Conservation (phyloP, 225 moss, liverwort and hornwort species). For the Sphagnum tenellum region DNA sequence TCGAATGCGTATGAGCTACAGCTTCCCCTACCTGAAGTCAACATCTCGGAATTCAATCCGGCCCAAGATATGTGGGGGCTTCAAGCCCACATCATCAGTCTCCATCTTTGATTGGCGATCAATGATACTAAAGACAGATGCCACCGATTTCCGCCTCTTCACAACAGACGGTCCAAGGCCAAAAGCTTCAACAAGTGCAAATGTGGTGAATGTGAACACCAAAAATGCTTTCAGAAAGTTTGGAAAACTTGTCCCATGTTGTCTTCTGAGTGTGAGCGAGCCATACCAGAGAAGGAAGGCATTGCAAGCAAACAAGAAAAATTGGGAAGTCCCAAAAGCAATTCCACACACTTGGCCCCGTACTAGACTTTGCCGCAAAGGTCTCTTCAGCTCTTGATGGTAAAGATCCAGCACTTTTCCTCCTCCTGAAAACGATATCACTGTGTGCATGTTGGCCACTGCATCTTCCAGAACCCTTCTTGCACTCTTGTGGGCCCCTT, state of each 20-base stretch:
- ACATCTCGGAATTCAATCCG: conserved; percentile 68
- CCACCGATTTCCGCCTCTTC: conserved; percentile 51
- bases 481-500: conserved; percentile 56
- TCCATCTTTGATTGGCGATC: conserved; percentile 54
- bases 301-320: conserved; percentile 64
- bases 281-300: conserved; percentile 61
- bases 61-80: conserved; percentile 41
- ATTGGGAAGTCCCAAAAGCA: conserved; percentile 59
- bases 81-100: conserved; percentile 55
- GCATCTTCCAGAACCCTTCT: conserved; percentile 71
- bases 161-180: conserved; percentile 63
- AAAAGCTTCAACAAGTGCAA: conserved; percentile 73
- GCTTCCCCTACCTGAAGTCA: conserved; percentile 47
- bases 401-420: conserved; percentile 63
- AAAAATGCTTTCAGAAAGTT: conserved; percentile 58
- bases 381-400: conserved; percentile 53
- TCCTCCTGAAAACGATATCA: conserved; percentile 68
- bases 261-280: conserved; percentile 20
- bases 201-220: conserved; percentile 65
- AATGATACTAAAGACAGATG: conserved; percentile 64
- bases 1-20: neutral
- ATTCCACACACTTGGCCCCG: conserved; percentile 58
- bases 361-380: conserved; percentile 49
- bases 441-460: conserved; percentile 68
- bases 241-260: conserved; percentile 35